Evolutionary conservation across 805 yeast genomes (phyloP), one percentile per base, ranked within the genome.

Genomic region (Kodamaea neixiangensis): DNA sequence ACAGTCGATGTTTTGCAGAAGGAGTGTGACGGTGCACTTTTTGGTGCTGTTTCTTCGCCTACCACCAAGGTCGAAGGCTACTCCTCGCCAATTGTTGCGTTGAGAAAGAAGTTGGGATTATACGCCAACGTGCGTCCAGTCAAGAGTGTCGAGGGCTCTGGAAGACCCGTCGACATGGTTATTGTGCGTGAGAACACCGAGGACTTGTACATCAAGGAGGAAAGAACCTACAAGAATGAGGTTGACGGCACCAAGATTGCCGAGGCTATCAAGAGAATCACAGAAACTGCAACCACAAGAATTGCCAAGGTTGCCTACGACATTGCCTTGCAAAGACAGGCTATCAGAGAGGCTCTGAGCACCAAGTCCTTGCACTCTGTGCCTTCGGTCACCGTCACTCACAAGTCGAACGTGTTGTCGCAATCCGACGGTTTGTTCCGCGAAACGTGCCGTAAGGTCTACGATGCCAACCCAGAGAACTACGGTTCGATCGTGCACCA

Each of bases 141-240:
- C 60, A 94, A 94, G 75, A 86, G 94, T 47, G 97, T 92, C 37
- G 85, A 81, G 38, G 93, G 92, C 48, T 78, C 83, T 49, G 92
- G 89, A 58, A 84, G 90, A 72, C 92, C 96, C 34, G 96, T 92
- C 46, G 99, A 94, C 70, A 86, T 94, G 90, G 96, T 94, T 25
- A 94, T 94, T 69, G 99, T 94, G 35, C 88, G 99, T 70, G 99
- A 94, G 75, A 94, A 94, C 80, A 94, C 99, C 54, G 99, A 94
- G 77, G 99, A 94, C 73, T 79, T 93, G 61, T 94, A 94, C 76
- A 87, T 94, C 72, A 94, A 94, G 77, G 96, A 92, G 69, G 99
- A 94, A 75, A 83, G 75, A 62, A 69, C 89, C 43, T 89, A 79
- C 67, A 83, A 79, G 58, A 41, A 42, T 15, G 83, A 79, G 59